These are phyloP conservation scores for Pseudovirgaria hyperparasitica DNA, from an alignment of 2,329 filamentous ascomycete genomes.

Conservation along the genomic window DNA sequence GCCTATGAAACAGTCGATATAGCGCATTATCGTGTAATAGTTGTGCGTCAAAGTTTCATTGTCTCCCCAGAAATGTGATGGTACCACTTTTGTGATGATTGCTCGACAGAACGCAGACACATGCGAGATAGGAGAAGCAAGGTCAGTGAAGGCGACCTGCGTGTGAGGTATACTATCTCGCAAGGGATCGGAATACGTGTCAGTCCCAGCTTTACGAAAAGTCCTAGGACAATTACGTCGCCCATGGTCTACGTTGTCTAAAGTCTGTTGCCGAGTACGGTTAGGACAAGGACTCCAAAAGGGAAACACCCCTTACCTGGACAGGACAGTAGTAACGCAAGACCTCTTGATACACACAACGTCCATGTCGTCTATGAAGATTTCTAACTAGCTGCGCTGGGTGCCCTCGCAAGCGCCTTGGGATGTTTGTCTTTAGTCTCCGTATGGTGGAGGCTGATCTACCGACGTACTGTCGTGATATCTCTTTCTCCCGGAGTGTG, in stretches of 20 bases:
- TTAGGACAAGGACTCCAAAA: too few relatives aligned
- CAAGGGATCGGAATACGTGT: too few relatives aligned
- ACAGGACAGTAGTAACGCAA: conserved; percentile 71
- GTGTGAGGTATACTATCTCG: not conserved
- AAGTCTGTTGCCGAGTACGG: too few relatives aligned
- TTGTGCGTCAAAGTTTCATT: conserved; percentile 46
- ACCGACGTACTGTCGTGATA: conserved; percentile 27
- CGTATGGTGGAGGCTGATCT: conserved; percentile 11
- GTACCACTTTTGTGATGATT: conserved; percentile 59
- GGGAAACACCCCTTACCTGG: too few relatives aligned
- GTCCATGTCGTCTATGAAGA: conserved; percentile 80
- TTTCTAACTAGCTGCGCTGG: conserved; percentile 46
- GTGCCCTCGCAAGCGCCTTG: conserved; percentile 56
- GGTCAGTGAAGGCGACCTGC: conserved; percentile 41
- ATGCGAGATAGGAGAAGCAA: conserved; percentile 52
- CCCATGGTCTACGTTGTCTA: too few relatives aligned
- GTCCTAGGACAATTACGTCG: too few relatives aligned
- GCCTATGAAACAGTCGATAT: conserved; percentile 64
- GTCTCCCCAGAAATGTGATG: conserved; percentile 59
- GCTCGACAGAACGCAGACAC: conserved; percentile 84
- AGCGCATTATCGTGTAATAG: conserved; percentile 45
- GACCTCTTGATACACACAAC: too few relatives aligned
- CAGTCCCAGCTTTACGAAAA: too few relatives aligned
- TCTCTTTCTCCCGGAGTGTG: conserved; percentile 73
- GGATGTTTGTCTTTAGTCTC: conserved; percentile 32